Evolutionary conservation across 2,329 filamentous ascomycete genomes (phyloP).

Genomic region (Leptographium wingfieldii): DNA sequence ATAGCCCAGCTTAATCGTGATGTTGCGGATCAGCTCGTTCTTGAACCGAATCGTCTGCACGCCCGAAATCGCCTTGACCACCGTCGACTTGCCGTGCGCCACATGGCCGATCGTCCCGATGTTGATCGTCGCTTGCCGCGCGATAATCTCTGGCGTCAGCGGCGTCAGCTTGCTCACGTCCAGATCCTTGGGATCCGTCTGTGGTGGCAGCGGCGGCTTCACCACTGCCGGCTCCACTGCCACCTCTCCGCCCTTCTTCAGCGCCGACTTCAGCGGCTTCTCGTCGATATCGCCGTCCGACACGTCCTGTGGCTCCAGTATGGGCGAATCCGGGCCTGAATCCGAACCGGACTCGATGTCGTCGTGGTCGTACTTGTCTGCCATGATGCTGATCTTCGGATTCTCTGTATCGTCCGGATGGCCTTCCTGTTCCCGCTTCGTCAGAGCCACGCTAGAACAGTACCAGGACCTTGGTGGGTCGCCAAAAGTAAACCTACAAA

Average conservation of each 20-base stretch:
- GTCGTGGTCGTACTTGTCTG: constrained; percentile 55
- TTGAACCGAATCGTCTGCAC: constrained; percentile 99
- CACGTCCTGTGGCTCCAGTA: constrained; percentile 42
- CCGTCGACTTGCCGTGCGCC: constrained; percentile 96
- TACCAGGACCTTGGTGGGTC: neutral
- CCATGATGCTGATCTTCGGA: constrained; percentile 24
- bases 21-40: constrained; percentile 98
- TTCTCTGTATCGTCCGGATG: neutral
- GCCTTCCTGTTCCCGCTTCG: neutral
- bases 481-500: neutral
- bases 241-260: constrained; percentile 57
- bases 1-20: constrained; percentile 99
- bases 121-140: constrained; percentile 95
- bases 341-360: constrained; percentile 63
- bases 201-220: constrained; percentile 55
- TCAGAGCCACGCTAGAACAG: neutral
- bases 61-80: constrained; percentile 97
- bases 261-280: constrained; percentile 66
- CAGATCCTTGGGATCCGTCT: constrained; percentile 84
- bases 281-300: constrained; percentile 45
- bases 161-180: constrained; percentile 72
- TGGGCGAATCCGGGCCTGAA: constrained; percentile 49
- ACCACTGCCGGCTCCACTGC: constrained; percentile 40
- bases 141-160: constrained; percentile 91
- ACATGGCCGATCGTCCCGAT: constrained; percentile 98